Percentiles rank a stretch among this genome's conserved stretches.
These are phyloP conservation scores for Conticribra guillardii DNA, from an alignment of 108 stramenopile genomes.

Conservation along the genomic window DNA sequence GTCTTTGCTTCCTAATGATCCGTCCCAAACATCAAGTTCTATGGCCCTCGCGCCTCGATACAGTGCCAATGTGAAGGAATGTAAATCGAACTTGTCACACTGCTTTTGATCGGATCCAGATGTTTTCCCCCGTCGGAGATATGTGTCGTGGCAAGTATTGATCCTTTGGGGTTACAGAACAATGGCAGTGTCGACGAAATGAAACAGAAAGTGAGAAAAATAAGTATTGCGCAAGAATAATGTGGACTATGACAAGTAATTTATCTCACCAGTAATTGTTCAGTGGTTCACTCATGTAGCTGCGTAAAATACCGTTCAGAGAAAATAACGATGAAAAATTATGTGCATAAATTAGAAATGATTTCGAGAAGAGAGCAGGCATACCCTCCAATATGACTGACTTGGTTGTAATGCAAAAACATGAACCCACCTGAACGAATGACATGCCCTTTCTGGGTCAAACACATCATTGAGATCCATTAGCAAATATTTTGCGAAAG, in stretches of 20 bases:
- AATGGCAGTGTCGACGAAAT: too few species aligned
- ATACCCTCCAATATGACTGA: too few species aligned
- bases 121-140: constrained; percentile 52
- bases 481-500: constrained; percentile 62
- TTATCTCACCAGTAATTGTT: constrained; percentile 91
- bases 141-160: constrained; percentile 92
- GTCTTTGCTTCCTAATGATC: constrained; percentile 37
- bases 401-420: not conserved
- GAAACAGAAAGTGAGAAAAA: too few species aligned
- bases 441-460: constrained; percentile 52
- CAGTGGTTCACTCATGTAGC: constrained; percentile 92
- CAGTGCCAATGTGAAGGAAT: constrained; percentile 68
- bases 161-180: too few species aligned
- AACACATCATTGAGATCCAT: constrained; percentile 73
- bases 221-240: too few species aligned
- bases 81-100: constrained; percentile 42
- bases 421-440: constrained; percentile 35
- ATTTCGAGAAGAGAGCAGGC: too few species aligned
- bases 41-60: constrained; percentile 83
- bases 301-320: not conserved
- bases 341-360: not conserved
- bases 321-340: not conserved
- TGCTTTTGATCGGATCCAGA: constrained; percentile 17
- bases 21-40: constrained; percentile 96
- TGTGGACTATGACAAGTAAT: too few species aligned